Conservation (phyloP, 176 grass and related monocot genomes). For the Chrysopogon serrulatus region DNA sequence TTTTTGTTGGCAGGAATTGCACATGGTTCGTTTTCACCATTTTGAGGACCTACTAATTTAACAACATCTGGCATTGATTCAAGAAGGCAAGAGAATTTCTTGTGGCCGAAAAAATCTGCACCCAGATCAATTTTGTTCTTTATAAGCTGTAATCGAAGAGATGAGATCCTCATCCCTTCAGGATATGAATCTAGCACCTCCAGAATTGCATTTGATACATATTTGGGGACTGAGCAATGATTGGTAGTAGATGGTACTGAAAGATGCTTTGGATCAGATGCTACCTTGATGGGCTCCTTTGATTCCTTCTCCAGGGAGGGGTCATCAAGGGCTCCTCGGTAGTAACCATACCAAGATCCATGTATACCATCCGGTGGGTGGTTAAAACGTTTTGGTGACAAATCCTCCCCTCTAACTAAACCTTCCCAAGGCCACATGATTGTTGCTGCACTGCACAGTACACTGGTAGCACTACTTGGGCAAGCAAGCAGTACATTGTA, state of each 20-base stretch:
- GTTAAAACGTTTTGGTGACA: slow-evolving; percentile 57
- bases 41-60: slow-evolving; percentile 11
- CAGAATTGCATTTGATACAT: slow-evolving; percentile 32
- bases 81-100: slow-evolving; percentile 61
- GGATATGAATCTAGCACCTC: slow-evolving; percentile 46
- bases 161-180: slow-evolving; percentile 41
- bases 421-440: slow-evolving; percentile 86
- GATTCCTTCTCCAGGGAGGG: slow-evolving; percentile 39
- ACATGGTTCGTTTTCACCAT: slow-evolving; percentile 10
- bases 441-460: slow-evolving; percentile 69
- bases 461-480: slow-evolving; percentile 12
- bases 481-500: slow-evolving; percentile 91
- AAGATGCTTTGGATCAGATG: slow-evolving; percentile 22
- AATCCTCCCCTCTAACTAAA: slow-evolving; percentile 67
- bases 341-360: slow-evolving; percentile 94
- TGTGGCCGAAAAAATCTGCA: slow-evolving; percentile 51
- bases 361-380: slow-evolving; percentile 79
- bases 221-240: slow-evolving; percentile 36
- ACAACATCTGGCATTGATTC: slow-evolving; percentile 51
- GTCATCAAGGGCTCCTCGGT: slow-evolving; percentile 67
- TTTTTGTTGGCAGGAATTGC: slow-evolving; percentile 3
- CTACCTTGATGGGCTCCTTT: slow-evolving; percentile 32
- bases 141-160: slow-evolving; percentile 13
- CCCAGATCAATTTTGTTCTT: slow-evolving; percentile 41
- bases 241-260: slow-evolving; percentile 16